These are phyloP conservation scores for Candida loeiensis DNA, from an alignment of 805 yeast genomes.

Conservation along the genomic window DNA sequence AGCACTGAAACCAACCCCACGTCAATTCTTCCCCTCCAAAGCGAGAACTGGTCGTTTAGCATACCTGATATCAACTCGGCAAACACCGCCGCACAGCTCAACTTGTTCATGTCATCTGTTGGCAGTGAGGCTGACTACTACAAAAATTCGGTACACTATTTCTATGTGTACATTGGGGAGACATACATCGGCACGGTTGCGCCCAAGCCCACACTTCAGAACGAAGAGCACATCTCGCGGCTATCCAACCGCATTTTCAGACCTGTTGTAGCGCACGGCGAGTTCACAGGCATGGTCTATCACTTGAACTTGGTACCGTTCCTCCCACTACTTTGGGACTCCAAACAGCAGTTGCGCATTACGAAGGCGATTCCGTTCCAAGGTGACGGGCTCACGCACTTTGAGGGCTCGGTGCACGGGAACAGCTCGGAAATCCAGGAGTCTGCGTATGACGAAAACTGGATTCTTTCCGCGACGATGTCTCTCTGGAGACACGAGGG, in stretches of 20 bases:
- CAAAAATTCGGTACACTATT: slow-evolving; percentile 21
- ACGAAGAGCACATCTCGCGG: slow-evolving; percentile 20
- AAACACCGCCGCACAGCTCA: slow-evolving; percentile 8
- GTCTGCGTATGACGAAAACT: slow-evolving; percentile 2
- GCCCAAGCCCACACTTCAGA: slow-evolving; percentile 29
- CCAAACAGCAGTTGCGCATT: slow-evolving; percentile 1
- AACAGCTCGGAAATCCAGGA: neutral
- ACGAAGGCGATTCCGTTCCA: neutral
- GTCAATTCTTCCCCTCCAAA: slow-evolving; percentile 18
- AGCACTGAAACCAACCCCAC: slow-evolving; percentile 7
- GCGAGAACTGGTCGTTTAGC: slow-evolving; percentile 16
- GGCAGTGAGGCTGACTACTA: slow-evolving; percentile 23
- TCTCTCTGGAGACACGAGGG: slow-evolving; percentile 5
- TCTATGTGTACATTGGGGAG: slow-evolving; percentile 22
- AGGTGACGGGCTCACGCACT: neutral
- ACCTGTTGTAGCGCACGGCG: slow-evolving; percentile 27
- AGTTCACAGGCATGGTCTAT: slow-evolving; percentile 24
- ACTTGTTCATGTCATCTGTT: slow-evolving; percentile 25
- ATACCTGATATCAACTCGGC: slow-evolving; percentile 14
- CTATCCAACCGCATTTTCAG: slow-evolving; percentile 15
- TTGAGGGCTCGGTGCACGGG: neutral
- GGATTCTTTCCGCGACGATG: slow-evolving; percentile 3
- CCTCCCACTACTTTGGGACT: slow-evolving; percentile 26
- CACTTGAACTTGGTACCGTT: slow-evolving; percentile 24
- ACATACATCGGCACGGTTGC: slow-evolving; percentile 20